phyloP scores from a whole-genome alignment of 768 basidiomycete species.

The Lentinula guzmanii region DNA sequence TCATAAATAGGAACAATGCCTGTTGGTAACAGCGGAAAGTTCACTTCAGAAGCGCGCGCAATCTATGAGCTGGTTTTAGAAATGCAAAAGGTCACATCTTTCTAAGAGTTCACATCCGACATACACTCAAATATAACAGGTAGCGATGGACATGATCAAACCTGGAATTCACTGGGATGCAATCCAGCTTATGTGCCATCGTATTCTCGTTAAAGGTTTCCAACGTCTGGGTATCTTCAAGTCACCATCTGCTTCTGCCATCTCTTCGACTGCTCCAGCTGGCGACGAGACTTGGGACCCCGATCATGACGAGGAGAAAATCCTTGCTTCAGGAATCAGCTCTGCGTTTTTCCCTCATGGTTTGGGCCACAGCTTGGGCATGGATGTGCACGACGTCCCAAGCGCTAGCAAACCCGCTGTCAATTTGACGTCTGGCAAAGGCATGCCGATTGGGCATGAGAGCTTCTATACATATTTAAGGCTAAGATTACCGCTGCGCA shows the following conservation, averaged over 20 bases:
- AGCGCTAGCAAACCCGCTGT: constrained; percentile 68
- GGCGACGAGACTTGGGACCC: constrained; percentile 37
- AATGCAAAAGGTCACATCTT: constrained; percentile 72
- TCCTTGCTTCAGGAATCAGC: constrained; percentile 72
- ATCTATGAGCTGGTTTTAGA: constrained; percentile 85
- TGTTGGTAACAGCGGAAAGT: constrained; percentile 91
- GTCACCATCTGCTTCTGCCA: constrained; percentile 29
- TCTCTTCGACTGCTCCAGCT: constrained; percentile 2
- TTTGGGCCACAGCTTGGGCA: constrained; percentile 82
- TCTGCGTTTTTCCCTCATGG: constrained; percentile 95
- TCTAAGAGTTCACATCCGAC: background rate
- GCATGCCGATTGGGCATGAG: constrained; percentile 36
- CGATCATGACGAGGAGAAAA: constrained; percentile 56
- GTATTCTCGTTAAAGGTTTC: constrained; percentile 76
- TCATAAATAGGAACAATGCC: constrained; percentile 51
- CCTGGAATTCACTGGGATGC: constrained; percentile 90
- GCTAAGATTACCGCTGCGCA: constrained; percentile 64
- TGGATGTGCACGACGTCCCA: constrained; percentile 94
- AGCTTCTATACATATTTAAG: constrained; percentile 79
- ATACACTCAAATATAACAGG: constrained; percentile 26
- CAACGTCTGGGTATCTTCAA: constrained; percentile 83
- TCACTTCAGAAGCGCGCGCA: constrained; percentile 70
- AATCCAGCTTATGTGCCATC: constrained; percentile 80
- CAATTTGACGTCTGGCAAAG: constrained; percentile 43
- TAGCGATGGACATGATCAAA: constrained; percentile 60